Conservation (phyloP, 176 grass and related monocot species). For the Rhynchospora pubera region DNA sequence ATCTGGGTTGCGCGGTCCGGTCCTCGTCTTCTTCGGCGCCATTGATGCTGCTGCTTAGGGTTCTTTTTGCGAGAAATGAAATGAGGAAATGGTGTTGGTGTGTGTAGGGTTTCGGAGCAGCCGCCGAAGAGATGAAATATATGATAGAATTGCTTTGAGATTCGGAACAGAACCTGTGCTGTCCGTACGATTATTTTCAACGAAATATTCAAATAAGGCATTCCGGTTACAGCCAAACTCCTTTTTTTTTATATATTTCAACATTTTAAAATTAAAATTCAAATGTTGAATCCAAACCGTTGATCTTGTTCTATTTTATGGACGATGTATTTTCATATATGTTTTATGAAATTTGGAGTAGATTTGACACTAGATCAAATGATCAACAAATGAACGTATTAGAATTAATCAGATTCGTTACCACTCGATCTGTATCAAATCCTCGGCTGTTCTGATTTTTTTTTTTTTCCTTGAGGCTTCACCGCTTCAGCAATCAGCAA, state of each 20-base stretch:
- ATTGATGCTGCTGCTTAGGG: neutral
- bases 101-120: neutral
- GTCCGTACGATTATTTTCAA: neutral
- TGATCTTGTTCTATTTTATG: too few species aligned
- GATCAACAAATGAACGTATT: too few species aligned
- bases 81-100: neutral
- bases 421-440: too few species aligned
- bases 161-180: neutral
- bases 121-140: neutral
- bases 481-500: too few species aligned
- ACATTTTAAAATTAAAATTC: too few species aligned
- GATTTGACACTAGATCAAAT: too few species aligned
- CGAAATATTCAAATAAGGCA: neutral
- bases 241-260: neutral
- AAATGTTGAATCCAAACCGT: too few species aligned
- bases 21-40: slow-evolving; percentile 29
- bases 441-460: too few species aligned
- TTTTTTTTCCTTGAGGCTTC: too few species aligned
- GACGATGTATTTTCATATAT: too few species aligned
- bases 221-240: neutral
- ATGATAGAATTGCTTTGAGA: slow-evolving; percentile 12
- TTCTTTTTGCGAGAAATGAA: slow-evolving; percentile 23
- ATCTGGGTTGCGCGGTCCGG: slow-evolving; percentile 44
- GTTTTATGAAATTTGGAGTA: too few species aligned
- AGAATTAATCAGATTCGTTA: too few species aligned